Evolutionary conservation across 2,329 filamentous ascomycete genomes (phyloP).

Genomic region (Myotisia sp.): DNA sequence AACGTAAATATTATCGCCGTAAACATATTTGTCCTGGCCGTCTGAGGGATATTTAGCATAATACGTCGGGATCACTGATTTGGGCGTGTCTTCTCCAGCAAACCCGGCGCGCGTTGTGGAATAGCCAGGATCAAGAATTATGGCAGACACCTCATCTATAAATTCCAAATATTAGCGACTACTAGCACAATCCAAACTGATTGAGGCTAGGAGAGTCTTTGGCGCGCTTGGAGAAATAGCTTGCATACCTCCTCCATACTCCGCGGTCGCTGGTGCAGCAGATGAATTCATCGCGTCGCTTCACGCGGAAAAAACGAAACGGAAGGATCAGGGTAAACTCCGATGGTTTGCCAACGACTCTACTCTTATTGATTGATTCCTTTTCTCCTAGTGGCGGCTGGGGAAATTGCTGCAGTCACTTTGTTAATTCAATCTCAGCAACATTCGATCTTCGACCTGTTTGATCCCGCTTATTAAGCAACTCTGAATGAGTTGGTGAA

Average conservation of each 20-base stretch:
- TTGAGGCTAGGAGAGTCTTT: background rate
- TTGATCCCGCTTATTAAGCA: too few relatives aligned
- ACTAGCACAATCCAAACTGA: background rate
- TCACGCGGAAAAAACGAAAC: too few relatives aligned
- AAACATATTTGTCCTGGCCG: slow-evolving; percentile 47
- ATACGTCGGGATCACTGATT: slow-evolving; percentile 79
- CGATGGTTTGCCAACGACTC: too few relatives aligned
- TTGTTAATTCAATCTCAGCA: too few relatives aligned
- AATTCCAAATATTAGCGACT: background rate
- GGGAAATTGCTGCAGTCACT: too few relatives aligned
- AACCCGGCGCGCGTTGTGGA: slow-evolving; percentile 86
- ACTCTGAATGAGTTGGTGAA: too few relatives aligned
- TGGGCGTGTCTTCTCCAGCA: slow-evolving; percentile 92
- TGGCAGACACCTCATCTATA: slow-evolving; percentile 87
- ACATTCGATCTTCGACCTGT: too few relatives aligned
- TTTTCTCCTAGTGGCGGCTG: too few relatives aligned
- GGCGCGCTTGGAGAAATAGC: slow-evolving; percentile 1
- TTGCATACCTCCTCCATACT: slow-evolving; percentile 36
- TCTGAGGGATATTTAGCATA: slow-evolving; percentile 53
- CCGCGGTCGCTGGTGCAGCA: slow-evolving; percentile 32
- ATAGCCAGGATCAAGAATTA: slow-evolving; percentile 91
- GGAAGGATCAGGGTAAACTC: too few relatives aligned
- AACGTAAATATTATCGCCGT: slow-evolving; percentile 81
- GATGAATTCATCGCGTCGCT: slow-evolving; percentile 31
- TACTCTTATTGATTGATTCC: too few relatives aligned